Conservation (phyloP, 805 yeast genomes). For the Torulaspora delbrueckii region DNA sequence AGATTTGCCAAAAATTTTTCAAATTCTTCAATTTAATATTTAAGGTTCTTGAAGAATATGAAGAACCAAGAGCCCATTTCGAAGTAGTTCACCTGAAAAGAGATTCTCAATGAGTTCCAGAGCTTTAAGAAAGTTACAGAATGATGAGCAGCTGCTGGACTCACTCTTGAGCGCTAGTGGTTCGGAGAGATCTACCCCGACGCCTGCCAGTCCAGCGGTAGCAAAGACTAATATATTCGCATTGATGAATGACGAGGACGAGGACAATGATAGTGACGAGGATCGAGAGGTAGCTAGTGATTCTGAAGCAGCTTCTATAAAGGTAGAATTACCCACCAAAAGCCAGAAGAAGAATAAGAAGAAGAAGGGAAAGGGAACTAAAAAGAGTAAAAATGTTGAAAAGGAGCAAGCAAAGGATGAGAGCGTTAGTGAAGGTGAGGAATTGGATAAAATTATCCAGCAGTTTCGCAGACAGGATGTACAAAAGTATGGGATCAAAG, state of each 20-base stretch:
- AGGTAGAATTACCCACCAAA: slow-evolving; percentile 19
- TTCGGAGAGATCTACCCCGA: slow-evolving; percentile 3
- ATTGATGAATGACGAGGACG: slow-evolving; percentile 24
- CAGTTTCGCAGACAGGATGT: slow-evolving; percentile 37
- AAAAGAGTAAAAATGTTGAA: slow-evolving; percentile 18
- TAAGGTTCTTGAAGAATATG: background rate
- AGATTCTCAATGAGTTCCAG: slow-evolving; percentile 33
- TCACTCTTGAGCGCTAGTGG: slow-evolving; percentile 17
- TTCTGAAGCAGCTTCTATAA: background rate
- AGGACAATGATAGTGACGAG: slow-evolving; percentile 12
- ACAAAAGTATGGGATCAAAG: slow-evolving; percentile 12
- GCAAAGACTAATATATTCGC: slow-evolving; percentile 26
- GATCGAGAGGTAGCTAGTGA: slow-evolving; percentile 5
- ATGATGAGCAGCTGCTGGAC: slow-evolving; percentile 29
- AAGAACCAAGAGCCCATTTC: background rate
- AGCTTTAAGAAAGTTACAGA: slow-evolving; percentile 35
- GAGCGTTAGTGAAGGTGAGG: slow-evolving; percentile 41
- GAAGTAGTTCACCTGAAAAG: background rate
- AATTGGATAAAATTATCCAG: slow-evolving; percentile 50
- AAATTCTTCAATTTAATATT: background rate
- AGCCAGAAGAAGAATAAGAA: slow-evolving; percentile 29
- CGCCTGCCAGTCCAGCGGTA: background rate
- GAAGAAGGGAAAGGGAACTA: slow-evolving; percentile 28
- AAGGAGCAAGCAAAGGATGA: slow-evolving; percentile 7
- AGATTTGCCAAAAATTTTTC: slow-evolving; percentile 10